Percentiles rank a stretch among this genome's conserved stretches.
Conservation (phyloP, 331 rosid genomes). For the Erythrophleum ivorense region DNA sequence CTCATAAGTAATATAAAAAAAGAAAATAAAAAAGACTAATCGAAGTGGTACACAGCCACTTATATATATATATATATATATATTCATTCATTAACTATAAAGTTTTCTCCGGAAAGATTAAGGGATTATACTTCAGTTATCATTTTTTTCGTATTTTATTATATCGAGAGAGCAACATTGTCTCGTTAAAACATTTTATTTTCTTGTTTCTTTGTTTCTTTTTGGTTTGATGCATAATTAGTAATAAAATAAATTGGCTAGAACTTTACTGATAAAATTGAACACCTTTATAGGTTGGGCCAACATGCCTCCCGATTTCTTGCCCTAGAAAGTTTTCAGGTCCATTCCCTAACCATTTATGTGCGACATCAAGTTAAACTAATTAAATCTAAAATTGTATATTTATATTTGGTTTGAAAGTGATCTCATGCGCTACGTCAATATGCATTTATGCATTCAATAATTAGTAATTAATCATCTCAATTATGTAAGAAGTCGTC, state of each 20-base stretch:
- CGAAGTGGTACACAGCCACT: no score
- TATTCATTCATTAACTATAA: no score
- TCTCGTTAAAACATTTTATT: not conserved
- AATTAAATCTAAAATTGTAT: not conserved
- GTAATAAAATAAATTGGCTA: not conserved
- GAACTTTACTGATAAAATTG: not conserved
- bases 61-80: no score
- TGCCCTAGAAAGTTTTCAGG: not conserved
- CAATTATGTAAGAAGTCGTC: not conserved
- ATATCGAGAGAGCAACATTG: no score
- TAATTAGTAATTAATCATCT: conserved; percentile 21
- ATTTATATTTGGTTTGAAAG: not conserved
- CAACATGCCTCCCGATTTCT: not conserved
- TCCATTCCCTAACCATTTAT: not conserved
- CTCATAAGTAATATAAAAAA: no score
- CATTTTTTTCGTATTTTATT: no score
- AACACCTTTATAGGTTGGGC: not conserved
- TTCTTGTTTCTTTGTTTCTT: not conserved
- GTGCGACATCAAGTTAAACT: not conserved
- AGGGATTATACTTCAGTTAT: no score
- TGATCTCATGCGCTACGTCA: conserved; percentile 24
- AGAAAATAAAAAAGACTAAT: no score
- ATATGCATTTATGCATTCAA: not conserved
- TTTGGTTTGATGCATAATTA: no score
- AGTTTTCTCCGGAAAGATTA: no score